phyloP scores from a whole-genome alignment of 2,329 filamentous ascomycete genomes.

The Pyrenophora graminea region DNA sequence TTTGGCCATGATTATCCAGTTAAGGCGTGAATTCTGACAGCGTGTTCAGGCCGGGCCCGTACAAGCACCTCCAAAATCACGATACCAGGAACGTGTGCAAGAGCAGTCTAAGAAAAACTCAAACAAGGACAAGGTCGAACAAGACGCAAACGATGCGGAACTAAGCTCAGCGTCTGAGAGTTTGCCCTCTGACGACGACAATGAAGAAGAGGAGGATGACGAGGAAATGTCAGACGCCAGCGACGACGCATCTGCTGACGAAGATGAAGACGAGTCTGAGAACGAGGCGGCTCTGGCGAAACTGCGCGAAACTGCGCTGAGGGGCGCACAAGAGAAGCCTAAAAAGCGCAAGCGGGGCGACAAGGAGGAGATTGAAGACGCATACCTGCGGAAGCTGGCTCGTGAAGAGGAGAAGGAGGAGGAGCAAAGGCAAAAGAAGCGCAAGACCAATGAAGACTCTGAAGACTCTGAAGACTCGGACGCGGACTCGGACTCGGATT shows the following conservation, averaged over 20 bases:
- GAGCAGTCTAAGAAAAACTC: slow-evolving; percentile 26
- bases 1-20: slow-evolving; percentile 1
- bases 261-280: slow-evolving; percentile 19
- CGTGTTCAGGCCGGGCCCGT: slow-evolving; percentile 41
- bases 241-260: slow-evolving; percentile 3
- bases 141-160: slow-evolving; percentile 43
- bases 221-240: slow-evolving; percentile 36
- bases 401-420: slow-evolving; percentile 51
- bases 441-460: slow-evolving; percentile 34
- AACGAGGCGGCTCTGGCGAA: slow-evolving; percentile 32
- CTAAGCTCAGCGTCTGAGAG: slow-evolving; percentile 23
- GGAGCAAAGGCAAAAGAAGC: slow-evolving; percentile 45
- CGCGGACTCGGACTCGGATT: too few relatives aligned
- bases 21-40: slow-evolving; percentile 15
- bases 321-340: slow-evolving; percentile 35
- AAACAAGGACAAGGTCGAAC: slow-evolving; percentile 59
- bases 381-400: slow-evolving; percentile 69
- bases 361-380: slow-evolving; percentile 70
- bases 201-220: slow-evolving; percentile 33
- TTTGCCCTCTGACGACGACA: slow-evolving; percentile 18
- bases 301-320: slow-evolving; percentile 31
- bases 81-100: slow-evolving; percentile 39
- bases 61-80: slow-evolving; percentile 47
- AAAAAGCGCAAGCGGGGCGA: slow-evolving; percentile 57
- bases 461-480: slow-evolving; percentile 7